Evolutionary conservation across 2,329 filamentous ascomycete genomes (phyloP).

Genomic region (Tricladium varicosporioides): DNA sequence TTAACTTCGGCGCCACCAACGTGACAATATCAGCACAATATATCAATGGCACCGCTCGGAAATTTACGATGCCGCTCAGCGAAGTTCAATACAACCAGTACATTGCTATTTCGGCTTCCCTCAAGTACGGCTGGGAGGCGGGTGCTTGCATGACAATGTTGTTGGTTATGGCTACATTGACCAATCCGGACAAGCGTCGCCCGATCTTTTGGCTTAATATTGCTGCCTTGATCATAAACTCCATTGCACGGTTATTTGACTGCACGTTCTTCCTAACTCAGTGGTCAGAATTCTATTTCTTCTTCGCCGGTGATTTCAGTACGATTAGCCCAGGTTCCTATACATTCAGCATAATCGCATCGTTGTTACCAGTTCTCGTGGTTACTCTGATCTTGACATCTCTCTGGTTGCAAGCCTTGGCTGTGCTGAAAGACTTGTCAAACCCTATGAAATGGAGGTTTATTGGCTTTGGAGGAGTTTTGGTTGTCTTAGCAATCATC

Average conservation of each 20-base stretch:
- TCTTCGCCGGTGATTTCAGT: neutral
- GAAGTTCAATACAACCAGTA: conserved; percentile 40
- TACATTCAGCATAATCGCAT: too few relatives aligned
- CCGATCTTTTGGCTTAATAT: conserved; percentile 60
- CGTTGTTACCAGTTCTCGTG: neutral
- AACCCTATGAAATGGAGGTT: conserved; percentile 40
- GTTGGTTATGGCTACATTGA: conserved; percentile 56
- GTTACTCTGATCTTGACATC: neutral
- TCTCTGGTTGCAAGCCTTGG: neutral
- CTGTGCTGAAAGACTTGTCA: conserved; percentile 43
- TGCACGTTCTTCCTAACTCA: neutral
- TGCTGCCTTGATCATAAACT: conserved; percentile 52
- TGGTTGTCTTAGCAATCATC: conserved; percentile 50
- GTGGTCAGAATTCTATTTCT: neutral
- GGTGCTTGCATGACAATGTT: conserved; percentile 58
- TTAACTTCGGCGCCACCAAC: too few relatives aligned
- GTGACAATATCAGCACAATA: too few relatives aligned
- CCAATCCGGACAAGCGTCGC: conserved; percentile 56
- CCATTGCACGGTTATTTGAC: conserved; percentile 19
- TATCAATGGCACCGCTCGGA: too few relatives aligned
- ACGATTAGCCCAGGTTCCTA: neutral
- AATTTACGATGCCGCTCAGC: too few relatives aligned
- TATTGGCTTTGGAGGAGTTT: conserved; percentile 43
- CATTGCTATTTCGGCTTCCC: conserved; percentile 40
- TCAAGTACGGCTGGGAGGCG: neutral